These are phyloP conservation scores for Heterotrichella gracilis DNA, from an alignment of 352 stramenopile species.

Conservation along the genomic window DNA sequence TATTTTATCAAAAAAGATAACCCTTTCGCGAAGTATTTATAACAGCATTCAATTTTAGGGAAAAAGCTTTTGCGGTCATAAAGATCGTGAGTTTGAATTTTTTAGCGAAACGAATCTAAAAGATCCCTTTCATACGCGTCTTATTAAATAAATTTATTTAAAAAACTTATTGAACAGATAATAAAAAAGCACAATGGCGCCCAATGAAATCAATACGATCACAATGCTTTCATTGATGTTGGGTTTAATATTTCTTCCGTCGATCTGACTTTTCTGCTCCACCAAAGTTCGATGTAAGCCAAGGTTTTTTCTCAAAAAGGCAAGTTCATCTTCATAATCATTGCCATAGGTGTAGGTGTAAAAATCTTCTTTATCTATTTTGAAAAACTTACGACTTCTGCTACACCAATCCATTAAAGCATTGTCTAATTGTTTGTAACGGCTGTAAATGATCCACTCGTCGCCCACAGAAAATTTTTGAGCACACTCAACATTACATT, in stretches of 20 bases:
- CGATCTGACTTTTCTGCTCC: background rate
- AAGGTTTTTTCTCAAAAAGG: background rate
- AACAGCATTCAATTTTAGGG: too few relatives aligned
- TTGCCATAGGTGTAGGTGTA: background rate
- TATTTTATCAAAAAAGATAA: too few relatives aligned
- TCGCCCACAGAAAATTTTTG: background rate
- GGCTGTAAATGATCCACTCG: background rate
- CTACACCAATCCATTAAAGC: background rate
- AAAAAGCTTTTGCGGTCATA: too few relatives aligned
- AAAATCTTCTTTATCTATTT: background rate
- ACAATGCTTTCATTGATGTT: background rate
- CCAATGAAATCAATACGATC: background rate
- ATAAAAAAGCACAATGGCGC: background rate
- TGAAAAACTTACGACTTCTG: background rate
- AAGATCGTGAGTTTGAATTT: too few relatives aligned
- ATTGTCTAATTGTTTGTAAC: slow-evolving; percentile 2
- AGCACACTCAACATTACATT: background rate
- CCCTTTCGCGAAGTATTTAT: too few relatives aligned
- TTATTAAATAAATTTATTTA: too few relatives aligned
- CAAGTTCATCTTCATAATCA: background rate
- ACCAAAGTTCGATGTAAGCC: background rate
- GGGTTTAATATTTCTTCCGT: background rate
- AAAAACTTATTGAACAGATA: background rate
- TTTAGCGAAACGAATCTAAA: too few relatives aligned
- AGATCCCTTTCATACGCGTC: too few relatives aligned